Percentiles rank a stretch among this genome's conserved stretches.
Conservation (phyloP, 2,329 filamentous ascomycete genomes). For the Alternaria triticina region DNA sequence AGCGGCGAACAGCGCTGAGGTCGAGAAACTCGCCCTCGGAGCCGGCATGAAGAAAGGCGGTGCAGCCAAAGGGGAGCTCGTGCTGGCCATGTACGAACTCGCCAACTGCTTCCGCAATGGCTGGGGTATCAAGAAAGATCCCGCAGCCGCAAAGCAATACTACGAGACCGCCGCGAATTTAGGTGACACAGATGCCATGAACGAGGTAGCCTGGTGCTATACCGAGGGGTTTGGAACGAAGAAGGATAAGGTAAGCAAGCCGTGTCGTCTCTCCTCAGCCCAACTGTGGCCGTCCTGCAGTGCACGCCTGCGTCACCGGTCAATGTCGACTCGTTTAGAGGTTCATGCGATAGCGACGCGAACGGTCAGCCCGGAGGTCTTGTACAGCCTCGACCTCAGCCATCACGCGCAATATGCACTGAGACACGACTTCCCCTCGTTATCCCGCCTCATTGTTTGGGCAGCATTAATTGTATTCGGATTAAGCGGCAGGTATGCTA, state of each 20-base stretch:
- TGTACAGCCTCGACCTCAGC: conserved; percentile 18
- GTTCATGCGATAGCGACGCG: conserved; percentile 25
- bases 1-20: conserved; percentile 84
- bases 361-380: conserved; percentile 31
- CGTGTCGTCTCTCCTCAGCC: conserved; percentile 4
- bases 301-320: conserved; percentile 34
- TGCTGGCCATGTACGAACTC: conserved; percentile 95
- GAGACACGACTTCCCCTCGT: conserved; percentile 29
- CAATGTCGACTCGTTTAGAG: conserved; percentile 15
- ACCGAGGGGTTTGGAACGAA: conserved; percentile 95
- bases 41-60: conserved; percentile 93
- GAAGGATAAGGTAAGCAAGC: conserved; percentile 89
- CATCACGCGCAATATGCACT: conserved; percentile 35
- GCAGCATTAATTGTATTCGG: conserved; percentile 42
- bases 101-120: conserved; percentile 92
- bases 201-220: conserved; percentile 95
- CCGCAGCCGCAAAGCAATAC: conserved; percentile 85
- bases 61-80: conserved; percentile 92
- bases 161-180: conserved; percentile 98
- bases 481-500: conserved; percentile 31
- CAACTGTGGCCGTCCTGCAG: conserved; percentile 10
- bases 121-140: conserved; percentile 88
- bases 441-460: conserved; percentile 50
- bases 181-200: conserved; percentile 97
- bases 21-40: conserved; percentile 84